Evolutionary conservation across 345 rosid species (phyloP).

Genomic region (Abelmoschus esculentus): DNA sequence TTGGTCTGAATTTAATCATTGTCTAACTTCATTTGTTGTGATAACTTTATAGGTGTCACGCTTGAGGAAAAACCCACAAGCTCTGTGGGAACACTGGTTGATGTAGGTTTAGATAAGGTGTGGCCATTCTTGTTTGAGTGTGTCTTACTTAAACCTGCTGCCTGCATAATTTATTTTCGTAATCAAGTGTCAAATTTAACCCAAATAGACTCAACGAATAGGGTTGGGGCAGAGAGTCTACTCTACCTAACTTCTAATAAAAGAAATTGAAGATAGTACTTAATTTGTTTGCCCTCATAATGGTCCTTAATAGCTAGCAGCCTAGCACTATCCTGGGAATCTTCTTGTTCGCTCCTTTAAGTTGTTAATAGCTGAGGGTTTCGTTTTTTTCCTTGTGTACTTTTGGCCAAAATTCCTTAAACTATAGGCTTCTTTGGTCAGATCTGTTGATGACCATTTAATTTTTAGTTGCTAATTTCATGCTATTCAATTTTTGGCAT

Average conservation of each 20-base stretch:
- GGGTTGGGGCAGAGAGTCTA: no score
- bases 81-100: conserved; percentile 50
- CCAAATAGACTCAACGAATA: background rate
- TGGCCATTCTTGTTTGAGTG: background rate
- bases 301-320: background rate
- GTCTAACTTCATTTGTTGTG: conserved; percentile 9
- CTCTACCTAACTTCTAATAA: background rate
- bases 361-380: background rate
- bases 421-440: background rate
- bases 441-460: background rate
- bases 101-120: conserved; percentile 91
- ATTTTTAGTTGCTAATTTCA: background rate
- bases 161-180: background rate
- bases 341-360: background rate
- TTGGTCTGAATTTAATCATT: background rate
- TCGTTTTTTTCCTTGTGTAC: background rate
- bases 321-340: background rate
- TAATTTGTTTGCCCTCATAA: background rate
- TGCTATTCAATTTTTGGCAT: background rate
- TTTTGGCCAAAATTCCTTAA: background rate
- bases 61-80: conserved; percentile 44
- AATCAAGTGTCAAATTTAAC: background rate
- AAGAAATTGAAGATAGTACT: no score
- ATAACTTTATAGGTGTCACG: conserved; percentile 55
- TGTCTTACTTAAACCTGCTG: background rate